These are phyloP conservation scores for Blastobotrys ciferrii DNA, from an alignment of 1,139 yeast genomes.

Conservation along the genomic window DNA sequence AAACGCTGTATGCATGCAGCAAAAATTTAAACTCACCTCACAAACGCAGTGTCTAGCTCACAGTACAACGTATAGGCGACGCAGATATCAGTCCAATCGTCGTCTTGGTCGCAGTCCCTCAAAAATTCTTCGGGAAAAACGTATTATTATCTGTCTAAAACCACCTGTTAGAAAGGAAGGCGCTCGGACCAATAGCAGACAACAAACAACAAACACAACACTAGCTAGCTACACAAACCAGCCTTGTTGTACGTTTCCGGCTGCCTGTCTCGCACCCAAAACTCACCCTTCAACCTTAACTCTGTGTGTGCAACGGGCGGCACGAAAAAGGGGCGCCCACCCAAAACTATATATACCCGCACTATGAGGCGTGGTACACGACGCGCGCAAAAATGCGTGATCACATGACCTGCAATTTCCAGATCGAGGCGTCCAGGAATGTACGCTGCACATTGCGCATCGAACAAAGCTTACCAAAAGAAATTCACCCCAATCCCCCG, in stretches of 20 bases:
- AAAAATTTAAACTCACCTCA: neutral
- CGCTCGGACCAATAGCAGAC: neutral
- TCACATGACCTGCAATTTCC: constrained; percentile 7
- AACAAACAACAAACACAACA: neutral
- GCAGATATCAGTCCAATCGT: too few species aligned
- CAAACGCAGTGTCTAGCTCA: too few species aligned
- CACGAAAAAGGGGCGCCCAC: neutral
- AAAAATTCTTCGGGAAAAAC: neutral
- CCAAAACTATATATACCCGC: neutral
- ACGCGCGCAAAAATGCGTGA: constrained; percentile 5
- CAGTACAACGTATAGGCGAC: too few species aligned
- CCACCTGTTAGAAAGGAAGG: neutral
- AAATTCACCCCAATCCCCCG: too few species aligned
- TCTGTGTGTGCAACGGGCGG: neutral
- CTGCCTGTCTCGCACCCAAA: neutral
- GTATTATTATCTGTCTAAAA: neutral
- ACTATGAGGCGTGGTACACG: constrained; percentile 7
- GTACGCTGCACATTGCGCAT: neutral
- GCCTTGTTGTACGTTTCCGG: too few species aligned
- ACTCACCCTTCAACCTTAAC: neutral
- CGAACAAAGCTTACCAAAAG: neutral
- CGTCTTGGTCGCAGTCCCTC: neutral
- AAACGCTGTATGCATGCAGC: neutral
- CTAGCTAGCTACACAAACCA: neutral
- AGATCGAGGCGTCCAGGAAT: constrained; percentile 1